phyloP scores from a whole-genome alignment of 2,329 filamentous ascomycete genomes.

The Aspergillus niger region DNA sequence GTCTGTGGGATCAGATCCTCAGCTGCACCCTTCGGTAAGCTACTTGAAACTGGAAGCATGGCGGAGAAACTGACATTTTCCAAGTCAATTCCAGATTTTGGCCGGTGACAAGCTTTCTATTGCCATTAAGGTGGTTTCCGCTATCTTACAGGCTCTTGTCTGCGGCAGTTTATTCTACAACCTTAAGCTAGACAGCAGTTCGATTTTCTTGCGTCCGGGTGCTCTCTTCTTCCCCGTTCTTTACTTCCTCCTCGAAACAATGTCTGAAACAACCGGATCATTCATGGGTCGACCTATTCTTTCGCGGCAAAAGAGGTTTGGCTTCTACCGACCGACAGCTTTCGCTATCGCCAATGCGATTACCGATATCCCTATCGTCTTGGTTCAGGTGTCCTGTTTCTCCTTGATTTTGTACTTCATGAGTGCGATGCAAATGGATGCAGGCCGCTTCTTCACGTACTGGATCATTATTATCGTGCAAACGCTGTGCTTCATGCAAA shows the following conservation, averaged over 20 bases:
- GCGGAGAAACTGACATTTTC: slow-evolving; percentile 18
- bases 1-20: slow-evolving; percentile 43
- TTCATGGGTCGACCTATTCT: slow-evolving; percentile 67
- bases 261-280: slow-evolving; percentile 61
- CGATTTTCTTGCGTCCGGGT: slow-evolving; percentile 60
- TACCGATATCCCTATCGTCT: slow-evolving; percentile 57
- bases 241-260: slow-evolving; percentile 61
- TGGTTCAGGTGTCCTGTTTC: slow-evolving; percentile 60
- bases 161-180: slow-evolving; percentile 56
- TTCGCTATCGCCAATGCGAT: slow-evolving; percentile 60
- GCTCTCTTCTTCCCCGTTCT: slow-evolving; percentile 62
- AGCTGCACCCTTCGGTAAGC: slow-evolving; percentile 47
- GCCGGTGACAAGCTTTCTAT: slow-evolving; percentile 55
- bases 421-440: slow-evolving; percentile 54
- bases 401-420: slow-evolving; percentile 64
- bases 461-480: slow-evolving; percentile 55
- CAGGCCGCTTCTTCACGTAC: slow-evolving; percentile 62
- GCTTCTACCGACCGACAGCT: slow-evolving; percentile 64
- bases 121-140: slow-evolving; percentile 48
- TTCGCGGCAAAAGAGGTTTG: slow-evolving; percentile 68
- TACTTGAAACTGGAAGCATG: not conserved
- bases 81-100: slow-evolving; percentile 54
- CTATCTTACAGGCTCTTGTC: slow-evolving; percentile 42
- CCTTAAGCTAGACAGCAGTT: slow-evolving; percentile 51
- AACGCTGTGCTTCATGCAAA: slow-evolving; percentile 54